These are phyloP conservation scores for Apodospora peruviana DNA, from an alignment of 495 filamentous ascomycete species.

Conservation along the genomic window DNA sequence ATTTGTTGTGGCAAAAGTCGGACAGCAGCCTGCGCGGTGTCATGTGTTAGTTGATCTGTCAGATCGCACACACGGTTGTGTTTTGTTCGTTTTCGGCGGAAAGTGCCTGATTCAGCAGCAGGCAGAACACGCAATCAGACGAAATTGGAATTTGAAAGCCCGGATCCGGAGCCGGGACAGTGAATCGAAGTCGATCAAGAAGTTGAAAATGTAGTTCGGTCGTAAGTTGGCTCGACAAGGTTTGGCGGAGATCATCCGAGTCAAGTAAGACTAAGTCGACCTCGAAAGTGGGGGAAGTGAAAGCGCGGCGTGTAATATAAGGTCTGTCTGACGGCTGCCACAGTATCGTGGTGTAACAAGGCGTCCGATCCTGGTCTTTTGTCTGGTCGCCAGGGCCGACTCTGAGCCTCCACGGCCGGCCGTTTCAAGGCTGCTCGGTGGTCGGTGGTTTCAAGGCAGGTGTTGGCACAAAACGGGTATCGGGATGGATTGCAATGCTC, in stretches of 20 bases:
- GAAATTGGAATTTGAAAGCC: background rate
- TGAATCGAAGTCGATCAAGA: background rate
- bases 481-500: slow-evolving; percentile 1
- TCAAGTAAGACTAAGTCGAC: slow-evolving; percentile 1
- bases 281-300: slow-evolving; percentile 10
- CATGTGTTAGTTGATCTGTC: slow-evolving; percentile 28
- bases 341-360: background rate
- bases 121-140: background rate
- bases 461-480: slow-evolving; percentile 14
- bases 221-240: background rate
- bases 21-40: slow-evolving; percentile 24
- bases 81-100: slow-evolving; percentile 10
- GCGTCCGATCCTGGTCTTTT: background rate
- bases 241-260: background rate
- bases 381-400: slow-evolving; percentile 8
- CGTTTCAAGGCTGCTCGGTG: slow-evolving; percentile 13
- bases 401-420: background rate
- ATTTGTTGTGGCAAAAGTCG: slow-evolving; percentile 18
- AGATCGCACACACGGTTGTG: slow-evolving; percentile 10
- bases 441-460: slow-evolving; percentile 16
- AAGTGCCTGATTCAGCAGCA: background rate
- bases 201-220: slow-evolving; percentile 3
- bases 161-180: background rate
- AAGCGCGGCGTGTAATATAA: slow-evolving; percentile 23
- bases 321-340: slow-evolving; percentile 5